Conservation (phyloP, 768 basidiomycete genomes). For the Clitopilus hobsonii region DNA sequence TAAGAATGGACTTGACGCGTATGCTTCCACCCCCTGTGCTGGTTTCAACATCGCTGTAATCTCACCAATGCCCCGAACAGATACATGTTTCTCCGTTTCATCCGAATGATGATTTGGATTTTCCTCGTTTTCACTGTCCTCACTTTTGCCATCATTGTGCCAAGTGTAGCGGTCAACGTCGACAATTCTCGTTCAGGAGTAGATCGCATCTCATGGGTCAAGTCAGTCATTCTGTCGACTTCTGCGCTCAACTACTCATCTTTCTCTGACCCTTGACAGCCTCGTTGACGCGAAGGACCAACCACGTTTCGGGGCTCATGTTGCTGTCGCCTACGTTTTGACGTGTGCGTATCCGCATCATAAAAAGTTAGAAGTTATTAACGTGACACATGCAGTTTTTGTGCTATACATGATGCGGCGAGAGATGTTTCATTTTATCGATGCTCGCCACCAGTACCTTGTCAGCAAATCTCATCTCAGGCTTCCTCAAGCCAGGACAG, state of each 20-base stretch:
- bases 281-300: constrained; percentile 30
- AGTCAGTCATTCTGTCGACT: constrained; percentile 28
- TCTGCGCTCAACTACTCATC: background rate
- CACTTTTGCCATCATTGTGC: constrained; percentile 62
- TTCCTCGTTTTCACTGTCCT: constrained; percentile 49
- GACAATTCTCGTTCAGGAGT: constrained; percentile 27
- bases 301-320: constrained; percentile 51
- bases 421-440: constrained; percentile 54
- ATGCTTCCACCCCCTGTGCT: constrained; percentile 27
- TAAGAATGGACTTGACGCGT: constrained; percentile 67
- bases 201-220: constrained; percentile 45
- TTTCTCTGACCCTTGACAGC: constrained; percentile 16
- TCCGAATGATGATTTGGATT: constrained; percentile 57
- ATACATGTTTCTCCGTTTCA: constrained; percentile 57
- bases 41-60: background rate
- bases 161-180: constrained; percentile 46
- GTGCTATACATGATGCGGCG: constrained; percentile 54
- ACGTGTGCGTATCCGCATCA: constrained; percentile 38
- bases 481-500: constrained; percentile 62
- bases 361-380: too few relatives aligned
- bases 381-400: too few relatives aligned
- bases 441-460: constrained; percentile 55
- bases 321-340: constrained; percentile 45
- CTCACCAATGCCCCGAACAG: constrained; percentile 19
- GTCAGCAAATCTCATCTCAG: constrained; percentile 53